Conservation (phyloP, 352 stramenopile genomes). For the Thalassiosira pacifica region DNA sequence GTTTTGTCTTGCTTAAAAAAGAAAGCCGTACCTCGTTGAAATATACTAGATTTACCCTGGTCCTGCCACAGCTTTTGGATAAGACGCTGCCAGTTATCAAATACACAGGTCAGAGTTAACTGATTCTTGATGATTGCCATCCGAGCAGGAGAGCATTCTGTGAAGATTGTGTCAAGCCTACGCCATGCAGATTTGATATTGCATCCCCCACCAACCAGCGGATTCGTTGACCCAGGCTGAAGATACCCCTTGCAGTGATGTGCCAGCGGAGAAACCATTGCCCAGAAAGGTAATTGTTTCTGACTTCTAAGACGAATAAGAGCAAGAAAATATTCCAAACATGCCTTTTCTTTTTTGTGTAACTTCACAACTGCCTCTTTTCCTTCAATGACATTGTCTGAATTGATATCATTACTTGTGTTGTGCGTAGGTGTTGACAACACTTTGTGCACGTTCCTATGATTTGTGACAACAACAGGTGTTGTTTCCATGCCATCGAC, state of each 20-base stretch:
- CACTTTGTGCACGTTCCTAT: too few relatives aligned
- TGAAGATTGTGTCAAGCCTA: neutral
- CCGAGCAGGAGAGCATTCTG: neutral
- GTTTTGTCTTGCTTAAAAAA: conserved; percentile 1
- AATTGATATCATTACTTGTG: too few relatives aligned
- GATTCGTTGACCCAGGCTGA: neutral
- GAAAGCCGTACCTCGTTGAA: neutral
- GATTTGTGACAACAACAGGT: too few relatives aligned
- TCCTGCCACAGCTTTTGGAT: conserved; percentile 15
- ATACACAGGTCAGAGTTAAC: neutral
- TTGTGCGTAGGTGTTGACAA: too few relatives aligned
- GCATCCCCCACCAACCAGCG: neutral
- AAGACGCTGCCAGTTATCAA: neutral
- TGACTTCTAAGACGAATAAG: neutral
- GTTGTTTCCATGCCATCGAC: too few relatives aligned
- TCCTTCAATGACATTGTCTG: neutral
- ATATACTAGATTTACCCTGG: neutral
- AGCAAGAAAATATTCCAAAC: conserved; percentile 6
- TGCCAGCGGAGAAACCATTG: neutral
- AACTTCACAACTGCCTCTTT: too few relatives aligned
- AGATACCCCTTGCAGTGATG: neutral
- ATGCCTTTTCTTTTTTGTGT: neutral
- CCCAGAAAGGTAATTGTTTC: neutral
- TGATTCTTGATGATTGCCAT: neutral
- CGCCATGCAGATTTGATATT: neutral